These are phyloP conservation scores for Scolecobasidium constrictum DNA, from an alignment of 2,329 filamentous ascomycete species.

Conservation along the genomic window DNA sequence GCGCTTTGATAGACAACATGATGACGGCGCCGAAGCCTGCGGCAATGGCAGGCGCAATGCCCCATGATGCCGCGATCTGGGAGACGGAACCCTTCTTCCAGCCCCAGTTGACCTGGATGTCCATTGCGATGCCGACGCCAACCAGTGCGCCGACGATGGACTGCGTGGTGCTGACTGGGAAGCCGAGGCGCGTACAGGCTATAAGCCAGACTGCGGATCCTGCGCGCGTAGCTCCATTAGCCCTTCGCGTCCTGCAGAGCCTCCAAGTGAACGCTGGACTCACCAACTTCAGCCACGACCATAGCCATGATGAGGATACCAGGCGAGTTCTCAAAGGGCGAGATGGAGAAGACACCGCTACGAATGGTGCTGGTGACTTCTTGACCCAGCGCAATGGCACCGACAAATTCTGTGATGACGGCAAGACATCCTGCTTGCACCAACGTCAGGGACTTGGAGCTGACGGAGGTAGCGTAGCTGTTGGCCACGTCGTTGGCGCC, in stretches of 20 bases:
- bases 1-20: slow-evolving; percentile 60
- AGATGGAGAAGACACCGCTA: slow-evolving; percentile 45
- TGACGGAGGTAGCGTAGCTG: slow-evolving; percentile 62
- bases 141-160: slow-evolving; percentile 38
- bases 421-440: slow-evolving; percentile 44
- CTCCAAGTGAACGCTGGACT: too few relatives aligned
- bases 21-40: slow-evolving; percentile 49
- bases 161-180: slow-evolving; percentile 45
- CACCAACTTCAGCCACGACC: too few relatives aligned
- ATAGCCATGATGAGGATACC: slow-evolving; percentile 48
- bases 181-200: slow-evolving; percentile 38
- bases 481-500: slow-evolving; percentile 44
- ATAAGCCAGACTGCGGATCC: slow-evolving; percentile 45
- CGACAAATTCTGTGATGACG: slow-evolving; percentile 33
- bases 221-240: too few relatives aligned
- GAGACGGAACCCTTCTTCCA: slow-evolving; percentile 48
- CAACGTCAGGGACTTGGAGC: slow-evolving; percentile 62
- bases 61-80: slow-evolving; percentile 51
- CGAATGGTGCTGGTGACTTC: slow-evolving; percentile 50
- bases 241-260: too few relatives aligned
- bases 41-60: slow-evolving; percentile 47
- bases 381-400: slow-evolving; percentile 29
- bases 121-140: slow-evolving; percentile 36
- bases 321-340: slow-evolving; percentile 36
- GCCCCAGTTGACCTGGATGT: slow-evolving; percentile 45